Percentiles rank a stretch among this genome's conserved stretches.
phyloP scores from a whole-genome alignment of 2,329 filamentous ascomycete species.

The Rhinocladiella similis region DNA sequence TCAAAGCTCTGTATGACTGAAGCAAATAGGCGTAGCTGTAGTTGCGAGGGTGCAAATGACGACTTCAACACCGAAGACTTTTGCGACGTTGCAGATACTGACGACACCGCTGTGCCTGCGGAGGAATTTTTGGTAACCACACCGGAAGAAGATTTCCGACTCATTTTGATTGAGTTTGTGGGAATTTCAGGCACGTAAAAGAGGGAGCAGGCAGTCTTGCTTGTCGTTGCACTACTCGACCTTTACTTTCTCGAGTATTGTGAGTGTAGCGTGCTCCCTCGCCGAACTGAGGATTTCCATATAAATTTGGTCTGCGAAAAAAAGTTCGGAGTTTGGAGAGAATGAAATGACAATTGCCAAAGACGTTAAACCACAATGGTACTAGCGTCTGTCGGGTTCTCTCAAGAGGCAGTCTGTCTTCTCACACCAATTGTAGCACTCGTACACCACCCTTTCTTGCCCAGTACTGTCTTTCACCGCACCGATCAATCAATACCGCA shows the following conservation, averaged over 20 bases:
- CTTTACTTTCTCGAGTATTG: slow-evolving; percentile 17
- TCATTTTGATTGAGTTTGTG: slow-evolving; percentile 38
- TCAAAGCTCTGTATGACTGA: slow-evolving; percentile 56
- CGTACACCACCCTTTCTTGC: too few relatives aligned
- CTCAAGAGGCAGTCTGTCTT: too few relatives aligned
- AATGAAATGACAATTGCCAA: not conserved
- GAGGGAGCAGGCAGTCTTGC: slow-evolving; percentile 10
- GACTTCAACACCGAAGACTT: slow-evolving; percentile 51
- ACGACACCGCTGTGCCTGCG: slow-evolving; percentile 39
- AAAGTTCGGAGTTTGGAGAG: slow-evolving; percentile 35
- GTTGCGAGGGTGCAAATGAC: slow-evolving; percentile 52
- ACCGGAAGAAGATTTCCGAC: slow-evolving; percentile 45
- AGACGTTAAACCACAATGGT: not conserved
- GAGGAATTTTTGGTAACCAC: slow-evolving; percentile 47
- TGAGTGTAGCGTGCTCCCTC: not conserved
- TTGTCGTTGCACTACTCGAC: slow-evolving; percentile 18
- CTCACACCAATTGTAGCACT: too few relatives aligned
- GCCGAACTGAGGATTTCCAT: not conserved
- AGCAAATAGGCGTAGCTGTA: slow-evolving; percentile 54
- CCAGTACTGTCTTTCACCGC: not conserved
- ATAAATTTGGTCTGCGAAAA: slow-evolving; percentile 33
- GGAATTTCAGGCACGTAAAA: slow-evolving; percentile 1
- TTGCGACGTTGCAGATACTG: slow-evolving; percentile 34
- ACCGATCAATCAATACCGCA: too few relatives aligned
- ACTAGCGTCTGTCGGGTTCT: too few relatives aligned